phyloP scores from a whole-genome alignment of 768 basidiomycete genomes.

The Leccinellum rugosiceps region DNA sequence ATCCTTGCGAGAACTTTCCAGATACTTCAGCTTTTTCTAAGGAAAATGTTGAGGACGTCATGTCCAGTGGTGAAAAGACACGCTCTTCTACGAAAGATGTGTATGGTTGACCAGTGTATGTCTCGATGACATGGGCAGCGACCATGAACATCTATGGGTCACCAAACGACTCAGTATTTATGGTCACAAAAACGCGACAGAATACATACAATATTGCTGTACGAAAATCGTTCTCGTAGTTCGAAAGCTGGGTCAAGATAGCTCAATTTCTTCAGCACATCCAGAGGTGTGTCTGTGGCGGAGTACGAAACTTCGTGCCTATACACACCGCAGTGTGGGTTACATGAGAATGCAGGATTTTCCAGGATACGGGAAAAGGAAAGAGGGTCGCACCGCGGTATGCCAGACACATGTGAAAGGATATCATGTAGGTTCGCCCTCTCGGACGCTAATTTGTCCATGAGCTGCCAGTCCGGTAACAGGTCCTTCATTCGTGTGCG shows the following conservation, averaged over 20 bases:
- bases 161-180: not conserved
- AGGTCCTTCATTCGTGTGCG: constrained; percentile 32
- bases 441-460: constrained; percentile 37
- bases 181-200: not conserved
- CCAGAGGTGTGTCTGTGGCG: constrained; percentile 24
- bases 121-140: constrained; percentile 33
- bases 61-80: constrained; percentile 39
- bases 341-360: not conserved
- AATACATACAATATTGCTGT: constrained; percentile 36
- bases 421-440: constrained; percentile 37
- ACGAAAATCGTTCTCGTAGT: constrained; percentile 36
- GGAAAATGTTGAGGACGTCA: constrained; percentile 40
- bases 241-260: constrained; percentile 33
- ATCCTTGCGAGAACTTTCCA: constrained; percentile 34
- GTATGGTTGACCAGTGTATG: constrained; percentile 33
- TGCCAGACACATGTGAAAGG: constrained; percentile 39
- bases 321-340: not conserved
- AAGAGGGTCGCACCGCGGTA: constrained; percentile 30
- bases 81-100: constrained; percentile 41
- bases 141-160: constrained; percentile 38
- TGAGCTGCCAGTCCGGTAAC: constrained; percentile 40
- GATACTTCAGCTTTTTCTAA: constrained; percentile 29
- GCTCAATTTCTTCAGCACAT: constrained; percentile 24
- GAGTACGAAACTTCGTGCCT: constrained; percentile 37
- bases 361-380: too few species aligned